Base-by-base conservation (phyloP, 768 basidiomycete species). In the Daedalea quercina region DNA sequence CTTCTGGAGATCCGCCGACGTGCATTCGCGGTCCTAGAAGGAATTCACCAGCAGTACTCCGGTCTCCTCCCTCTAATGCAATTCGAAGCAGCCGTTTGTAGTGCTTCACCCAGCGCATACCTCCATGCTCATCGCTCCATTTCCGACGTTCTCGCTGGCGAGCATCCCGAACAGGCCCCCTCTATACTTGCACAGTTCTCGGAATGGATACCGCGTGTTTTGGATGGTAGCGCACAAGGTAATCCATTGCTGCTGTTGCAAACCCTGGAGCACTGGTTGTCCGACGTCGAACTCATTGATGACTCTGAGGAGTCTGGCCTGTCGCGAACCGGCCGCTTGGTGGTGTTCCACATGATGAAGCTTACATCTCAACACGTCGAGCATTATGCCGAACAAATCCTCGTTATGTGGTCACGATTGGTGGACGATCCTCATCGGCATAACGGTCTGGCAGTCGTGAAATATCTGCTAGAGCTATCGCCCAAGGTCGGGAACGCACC, bases 401-500 rank as follows among this genome's bases (percentile, higher is more conserved):
- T 84, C 9, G 77, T 80, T 0, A 77, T 95, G 26, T 94, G 94
- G 88, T 75, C 77, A 7, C 81, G 82, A 51, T 71, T 95, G 13
- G 87, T 91, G 3, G 87, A 87, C 23, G 71, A 79, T 2, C 83
- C 85, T 23, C 75, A 83, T 58, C 76, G 82, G 51, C 74, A 78
- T 22, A 92, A 93, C 55, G 87, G 88, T 1, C 86, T 84, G 50
- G 88, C 90, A 2, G 75, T 91, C 15, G 75, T 89, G 46, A 79
- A 85, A 26, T 97, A 92, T 67, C 73, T 97, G 2, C 73, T 95
- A 33, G 90, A 93, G 58, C 91, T 95, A 61, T 88, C 90, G 1
- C 83, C 87, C 57, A 88, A 87, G 66, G 84, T 94, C 41, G 85
- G 87, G 35, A 92, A 82, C 57, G 76, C 78, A 3, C 78, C 82